Evolutionary conservation across 2,329 filamentous ascomycete species (phyloP), one percentile per base, ranked within the genome.

Genomic region (Sporothrix variecibatus): DNA sequence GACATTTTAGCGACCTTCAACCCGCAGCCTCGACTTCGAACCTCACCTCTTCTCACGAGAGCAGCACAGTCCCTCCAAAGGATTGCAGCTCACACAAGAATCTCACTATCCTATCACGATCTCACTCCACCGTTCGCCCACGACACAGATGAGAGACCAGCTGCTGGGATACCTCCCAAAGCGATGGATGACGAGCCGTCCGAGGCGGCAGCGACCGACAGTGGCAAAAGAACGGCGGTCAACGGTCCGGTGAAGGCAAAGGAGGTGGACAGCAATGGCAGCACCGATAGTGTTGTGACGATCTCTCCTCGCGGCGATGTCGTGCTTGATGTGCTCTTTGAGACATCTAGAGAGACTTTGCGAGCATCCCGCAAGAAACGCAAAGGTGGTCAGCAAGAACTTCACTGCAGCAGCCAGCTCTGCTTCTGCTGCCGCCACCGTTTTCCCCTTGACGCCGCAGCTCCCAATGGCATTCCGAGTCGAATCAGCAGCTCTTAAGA

Each of bases 281-380:
- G 3, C 17, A 43, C 28, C 31, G 62, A 80, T 40, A 79, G 89
- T 72, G 58, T 72, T 17, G 80, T 89, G 60, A 82, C 85, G 43
- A 87, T 94, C 69, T 86, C 86, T 28, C 77, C 84, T 3, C 82
- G 83, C 20, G 92, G 92, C 49, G 90, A 94, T 78, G 81, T 94
- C 26, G 80, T 94, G 43, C 86, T 94, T 17, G 86, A 90, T 75
- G 87, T 94, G 49, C 86, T 86, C 8, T 93, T 94, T 78, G 87
- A 90, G 75, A 90, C 88, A 49, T 89, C 86, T 2, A 82, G 81
- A 60, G 82, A 86, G 75, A 85, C 86, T 62, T 83, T 91, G 79
- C 83, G 83, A 72, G 81, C 82, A 34, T 83, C 82, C 28, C 46
- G 67, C 68, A 82, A 74, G 75, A 80, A 65, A 28, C 43, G 43